Conservation (phyloP, 768 basidiomycete genomes). For the Hericium erinaceus region DNA sequence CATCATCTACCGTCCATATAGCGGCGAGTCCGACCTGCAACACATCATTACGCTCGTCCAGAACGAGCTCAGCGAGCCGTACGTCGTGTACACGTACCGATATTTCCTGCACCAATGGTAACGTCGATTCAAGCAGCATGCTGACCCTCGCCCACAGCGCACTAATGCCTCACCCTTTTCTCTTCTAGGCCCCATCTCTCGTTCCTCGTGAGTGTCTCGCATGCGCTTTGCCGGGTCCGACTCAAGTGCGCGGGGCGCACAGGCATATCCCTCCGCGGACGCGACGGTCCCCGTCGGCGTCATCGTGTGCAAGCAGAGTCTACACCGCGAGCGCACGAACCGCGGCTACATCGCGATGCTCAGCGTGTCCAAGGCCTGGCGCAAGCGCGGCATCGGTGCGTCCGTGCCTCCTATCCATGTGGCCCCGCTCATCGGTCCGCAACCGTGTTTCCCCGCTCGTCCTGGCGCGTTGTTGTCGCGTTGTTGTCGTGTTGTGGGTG, state of each 20-base stretch:
- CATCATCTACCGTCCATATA: slow-evolving; percentile 57
- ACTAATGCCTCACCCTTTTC: slow-evolving; percentile 21
- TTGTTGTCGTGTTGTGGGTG: slow-evolving; percentile 21
- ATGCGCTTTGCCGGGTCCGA: neutral
- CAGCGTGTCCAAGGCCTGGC: slow-evolving; percentile 73
- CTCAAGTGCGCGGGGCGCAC: neutral
- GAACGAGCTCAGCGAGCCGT: slow-evolving; percentile 90
- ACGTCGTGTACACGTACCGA: slow-evolving; percentile 92
- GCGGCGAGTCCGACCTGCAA: slow-evolving; percentile 68
- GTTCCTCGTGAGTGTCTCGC: slow-evolving; percentile 50
- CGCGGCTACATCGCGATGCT: slow-evolving; percentile 99
- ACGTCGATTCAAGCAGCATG: slow-evolving; percentile 21
- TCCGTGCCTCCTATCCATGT: slow-evolving; percentile 10
- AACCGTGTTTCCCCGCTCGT: slow-evolving; percentile 16
- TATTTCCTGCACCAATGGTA: slow-evolving; percentile 97
- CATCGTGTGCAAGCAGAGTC: slow-evolving; percentile 95
- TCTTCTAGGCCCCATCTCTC: slow-evolving; percentile 75
- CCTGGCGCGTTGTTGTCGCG: slow-evolving; percentile 25
- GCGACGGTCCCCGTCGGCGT: slow-evolving; percentile 62
- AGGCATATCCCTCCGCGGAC: slow-evolving; percentile 19
- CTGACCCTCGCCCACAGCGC: neutral
- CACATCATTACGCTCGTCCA: slow-evolving; percentile 84
- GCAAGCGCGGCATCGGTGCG: slow-evolving; percentile 89
- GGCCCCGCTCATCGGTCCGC: neutral
- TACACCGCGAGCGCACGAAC: slow-evolving; percentile 65